A percentile compares a stretch with the other conserved stretches of the same genome.
Conservation (phyloP, 805 yeast genomes). For the Metschnikowia lunata region DNA sequence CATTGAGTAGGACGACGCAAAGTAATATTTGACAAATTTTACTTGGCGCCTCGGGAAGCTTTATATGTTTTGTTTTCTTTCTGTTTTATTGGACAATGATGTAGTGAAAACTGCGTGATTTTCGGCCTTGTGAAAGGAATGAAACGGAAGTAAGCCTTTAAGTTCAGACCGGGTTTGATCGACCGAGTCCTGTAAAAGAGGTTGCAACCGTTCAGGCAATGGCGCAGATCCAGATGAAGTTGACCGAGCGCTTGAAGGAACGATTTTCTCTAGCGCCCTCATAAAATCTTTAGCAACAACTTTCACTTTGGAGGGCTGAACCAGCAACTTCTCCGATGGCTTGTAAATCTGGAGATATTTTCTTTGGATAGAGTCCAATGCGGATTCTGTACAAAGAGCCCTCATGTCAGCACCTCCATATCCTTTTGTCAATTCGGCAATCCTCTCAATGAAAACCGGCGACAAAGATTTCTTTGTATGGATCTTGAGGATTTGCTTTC, state of each 20-base stretch:
- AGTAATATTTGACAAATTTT: no score
- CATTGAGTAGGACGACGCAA: no score
- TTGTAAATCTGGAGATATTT: slow-evolving; percentile 89
- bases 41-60: no score
- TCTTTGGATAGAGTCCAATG: slow-evolving; percentile 85
- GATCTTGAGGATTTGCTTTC: slow-evolving; percentile 73
- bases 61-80: no score
- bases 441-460: slow-evolving; percentile 51
- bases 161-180: slow-evolving; percentile 44
- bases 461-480: slow-evolving; percentile 77
- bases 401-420: slow-evolving; percentile 97
- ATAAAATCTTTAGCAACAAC: slow-evolving; percentile 83
- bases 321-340: slow-evolving; percentile 64
- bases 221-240: slow-evolving; percentile 72
- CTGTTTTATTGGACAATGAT: no score
- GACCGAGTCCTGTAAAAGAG: slow-evolving; percentile 55
- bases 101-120: no score
- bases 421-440: slow-evolving; percentile 85
- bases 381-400: slow-evolving; percentile 94
- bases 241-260: slow-evolving; percentile 90
- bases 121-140: no score
- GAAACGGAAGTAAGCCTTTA: slow-evolving; percentile 64
- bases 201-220: slow-evolving; percentile 65
- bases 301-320: slow-evolving; percentile 65
- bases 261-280: slow-evolving; percentile 76